phyloP scores from a whole-genome alignment of 352 stramenopile genomes.

The Phytopythium chamaehyphon region DNA sequence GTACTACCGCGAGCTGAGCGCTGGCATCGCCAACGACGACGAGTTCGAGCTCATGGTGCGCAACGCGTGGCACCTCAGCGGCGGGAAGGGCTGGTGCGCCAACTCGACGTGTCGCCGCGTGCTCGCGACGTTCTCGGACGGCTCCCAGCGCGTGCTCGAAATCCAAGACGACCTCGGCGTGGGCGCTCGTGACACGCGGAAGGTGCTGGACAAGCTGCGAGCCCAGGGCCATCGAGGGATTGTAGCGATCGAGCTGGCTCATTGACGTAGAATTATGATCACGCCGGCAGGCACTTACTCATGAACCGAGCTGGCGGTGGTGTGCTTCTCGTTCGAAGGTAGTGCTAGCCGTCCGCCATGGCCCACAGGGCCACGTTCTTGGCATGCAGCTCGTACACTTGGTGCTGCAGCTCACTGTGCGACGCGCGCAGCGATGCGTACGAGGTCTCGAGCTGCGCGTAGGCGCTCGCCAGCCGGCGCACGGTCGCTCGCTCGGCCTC shows the following conservation, averaged over 20 bases:
- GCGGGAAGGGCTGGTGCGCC: slow-evolving; percentile 63
- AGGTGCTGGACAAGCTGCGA: slow-evolving; percentile 49
- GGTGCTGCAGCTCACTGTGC: background rate
- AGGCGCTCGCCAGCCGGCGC: slow-evolving; percentile 1
- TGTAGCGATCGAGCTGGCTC: slow-evolving; percentile 45
- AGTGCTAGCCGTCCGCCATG: background rate
- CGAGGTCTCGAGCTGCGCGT: slow-evolving; percentile 1
- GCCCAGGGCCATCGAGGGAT: slow-evolving; percentile 50
- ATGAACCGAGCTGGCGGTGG: background rate
- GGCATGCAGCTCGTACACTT: slow-evolving; percentile 4
- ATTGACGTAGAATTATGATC: slow-evolving; percentile 9
- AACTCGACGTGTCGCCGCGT: slow-evolving; percentile 76
- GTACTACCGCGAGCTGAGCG: slow-evolving; percentile 90
- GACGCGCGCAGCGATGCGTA: slow-evolving; percentile 3
- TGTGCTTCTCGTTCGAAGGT: background rate
- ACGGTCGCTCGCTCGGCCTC: slow-evolving; percentile 1
- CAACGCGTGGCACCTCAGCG: slow-evolving; percentile 85
- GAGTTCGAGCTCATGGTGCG: slow-evolving; percentile 85
- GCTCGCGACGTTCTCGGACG: slow-evolving; percentile 65
- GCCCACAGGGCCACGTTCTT: slow-evolving; percentile 5
- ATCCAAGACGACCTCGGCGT: slow-evolving; percentile 73
- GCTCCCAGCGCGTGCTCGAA: slow-evolving; percentile 62
- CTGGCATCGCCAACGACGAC: slow-evolving; percentile 75
- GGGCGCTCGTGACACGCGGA: slow-evolving; percentile 31
- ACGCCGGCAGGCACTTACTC: background rate